Base-by-base conservation (phyloP, 1,284 basidiomycete species). In the Melampsora abietis-canadensis region DNA sequence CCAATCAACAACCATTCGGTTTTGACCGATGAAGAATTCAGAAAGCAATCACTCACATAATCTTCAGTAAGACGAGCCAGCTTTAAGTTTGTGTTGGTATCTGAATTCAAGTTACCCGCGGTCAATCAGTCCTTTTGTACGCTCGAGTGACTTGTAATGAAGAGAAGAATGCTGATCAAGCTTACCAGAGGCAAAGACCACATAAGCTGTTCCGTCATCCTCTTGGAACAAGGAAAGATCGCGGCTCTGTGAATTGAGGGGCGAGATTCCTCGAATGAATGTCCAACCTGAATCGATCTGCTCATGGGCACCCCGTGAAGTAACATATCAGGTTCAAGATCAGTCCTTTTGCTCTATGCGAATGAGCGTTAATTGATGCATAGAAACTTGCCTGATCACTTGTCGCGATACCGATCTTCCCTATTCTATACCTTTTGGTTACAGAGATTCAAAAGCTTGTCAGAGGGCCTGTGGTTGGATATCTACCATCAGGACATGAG, bases 21-120 rank as follows among this genome's bases (percentile, higher is more conserved):
- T 8, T 46, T 64, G n/a, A 6, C 37, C 34, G 12, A 40, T 40
- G 10, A 40, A 12, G 37, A 40, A 8, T 40, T 40, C 7, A 19
- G 31, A 27, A 10, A 40, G 37, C 34, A 83, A 21, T 88, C 85
- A 76, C 86, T 87, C 78, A 87, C 86, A 77, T 87, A 88, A 78
- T 88, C 84, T 4, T 84, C 77, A 77, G 87, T 86, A 74, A 88
- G 79, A 68, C 81, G 82, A 14, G 87, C 84, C 31, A 88, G 87
- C 84, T 88, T 88, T 84, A 88, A 88, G 79, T 88, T 86, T 80
- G 87, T 86, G 79, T 88, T 88, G 80, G 87, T 87, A 81, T 88
- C 87, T 64, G 60, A 34, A 34, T 4, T 8, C 34, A 8, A 34
- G 34, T 34, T 34, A 34, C 34, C 34, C 34, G 34, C 34, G 4